Evolutionary conservation across 2,329 filamentous ascomycete species (phyloP).

Genomic region (Paecilomyces variotii): DNA sequence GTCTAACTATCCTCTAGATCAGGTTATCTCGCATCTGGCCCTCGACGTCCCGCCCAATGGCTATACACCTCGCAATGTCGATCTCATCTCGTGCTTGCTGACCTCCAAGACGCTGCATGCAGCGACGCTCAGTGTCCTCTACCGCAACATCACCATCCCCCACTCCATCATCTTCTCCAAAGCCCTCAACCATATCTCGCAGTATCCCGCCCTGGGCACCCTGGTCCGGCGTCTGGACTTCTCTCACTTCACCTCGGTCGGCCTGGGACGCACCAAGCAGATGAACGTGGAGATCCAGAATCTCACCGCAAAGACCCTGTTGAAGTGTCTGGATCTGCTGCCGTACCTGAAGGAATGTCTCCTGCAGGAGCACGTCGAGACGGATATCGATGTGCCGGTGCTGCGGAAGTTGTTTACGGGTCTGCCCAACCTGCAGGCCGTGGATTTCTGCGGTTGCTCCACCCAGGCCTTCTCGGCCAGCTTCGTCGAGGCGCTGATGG

Average conservation of each 20-base stretch:
- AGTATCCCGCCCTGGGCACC: conserved; percentile 61
- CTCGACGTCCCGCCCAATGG: conserved; percentile 69
- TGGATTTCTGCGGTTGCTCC: conserved; percentile 73
- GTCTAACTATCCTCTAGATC: conserved; percentile 39
- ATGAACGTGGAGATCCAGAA: conserved; percentile 69
- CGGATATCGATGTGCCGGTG: conserved; percentile 62
- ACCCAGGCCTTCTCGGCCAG: conserved; percentile 58
- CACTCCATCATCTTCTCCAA: conserved; percentile 79
- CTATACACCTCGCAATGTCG: conserved; percentile 66
- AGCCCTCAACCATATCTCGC: conserved; percentile 61
- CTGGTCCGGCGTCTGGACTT: conserved; percentile 75
- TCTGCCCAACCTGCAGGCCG: conserved; percentile 54
- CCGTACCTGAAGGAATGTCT: conserved; percentile 71
- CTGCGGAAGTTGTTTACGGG: conserved; percentile 63
- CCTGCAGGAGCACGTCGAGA: conserved; percentile 72
- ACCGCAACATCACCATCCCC: conserved; percentile 71
- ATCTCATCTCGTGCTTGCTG: conserved; percentile 66
- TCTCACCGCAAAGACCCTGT: conserved; percentile 64
- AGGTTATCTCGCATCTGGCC: conserved; percentile 67
- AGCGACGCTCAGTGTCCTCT: conserved; percentile 66
- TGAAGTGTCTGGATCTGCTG: conserved; percentile 62
- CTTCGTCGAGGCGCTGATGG: conserved; percentile 50
- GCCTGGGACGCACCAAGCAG: conserved; percentile 64
- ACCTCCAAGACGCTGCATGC: conserved; percentile 68
- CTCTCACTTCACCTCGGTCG: conserved; percentile 75